phyloP scores from a whole-genome alignment of 345 rosid species.

The Melastoma malabathricum region DNA sequence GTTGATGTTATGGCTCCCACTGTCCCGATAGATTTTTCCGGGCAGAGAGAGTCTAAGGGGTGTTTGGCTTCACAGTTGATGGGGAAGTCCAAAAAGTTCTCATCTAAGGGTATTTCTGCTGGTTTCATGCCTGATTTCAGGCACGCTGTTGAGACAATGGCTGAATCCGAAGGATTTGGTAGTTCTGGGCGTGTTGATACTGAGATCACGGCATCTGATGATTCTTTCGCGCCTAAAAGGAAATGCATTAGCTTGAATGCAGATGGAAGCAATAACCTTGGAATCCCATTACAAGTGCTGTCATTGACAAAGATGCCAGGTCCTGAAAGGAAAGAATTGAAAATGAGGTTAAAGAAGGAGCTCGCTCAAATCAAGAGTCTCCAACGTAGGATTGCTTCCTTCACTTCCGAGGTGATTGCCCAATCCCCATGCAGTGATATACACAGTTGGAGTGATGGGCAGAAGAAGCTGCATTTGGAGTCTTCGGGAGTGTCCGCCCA shows the following conservation, averaged over 20 bases:
- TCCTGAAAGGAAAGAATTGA: conserved; percentile 43
- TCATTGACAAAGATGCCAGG: conserved; percentile 50
- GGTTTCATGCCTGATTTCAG: conserved; percentile 50
- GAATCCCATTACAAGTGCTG: conserved; percentile 40
- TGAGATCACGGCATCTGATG: conserved; percentile 49
- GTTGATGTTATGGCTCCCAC: conserved; percentile 46
- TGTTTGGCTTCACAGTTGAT: conserved; percentile 24
- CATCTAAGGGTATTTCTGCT: conserved; percentile 47
- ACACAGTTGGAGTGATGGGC: conserved; percentile 57
- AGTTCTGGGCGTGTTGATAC: conserved; percentile 40
- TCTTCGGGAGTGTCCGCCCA: conserved; percentile 19
- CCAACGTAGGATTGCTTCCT: conserved; percentile 36
- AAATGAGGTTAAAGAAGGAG: conserved; percentile 43
- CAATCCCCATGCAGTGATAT: conserved; percentile 45
- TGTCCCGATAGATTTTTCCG: conserved; percentile 45
- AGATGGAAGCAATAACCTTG: conserved; percentile 25
- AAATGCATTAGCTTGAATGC: conserved; percentile 43
- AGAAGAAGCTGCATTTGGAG: conserved; percentile 31
- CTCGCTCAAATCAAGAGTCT: conserved; percentile 60
- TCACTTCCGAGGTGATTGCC: conserved; percentile 21
- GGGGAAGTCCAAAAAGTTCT: conserved; percentile 62
- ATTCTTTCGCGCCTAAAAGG: conserved; percentile 39
- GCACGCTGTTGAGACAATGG: conserved; percentile 48
- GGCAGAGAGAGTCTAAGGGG: conserved; percentile 33
- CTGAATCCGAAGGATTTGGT: conserved; percentile 63